phyloP scores from a whole-genome alignment of 768 basidiomycete species.

The Lentinula lateritia region DNA sequence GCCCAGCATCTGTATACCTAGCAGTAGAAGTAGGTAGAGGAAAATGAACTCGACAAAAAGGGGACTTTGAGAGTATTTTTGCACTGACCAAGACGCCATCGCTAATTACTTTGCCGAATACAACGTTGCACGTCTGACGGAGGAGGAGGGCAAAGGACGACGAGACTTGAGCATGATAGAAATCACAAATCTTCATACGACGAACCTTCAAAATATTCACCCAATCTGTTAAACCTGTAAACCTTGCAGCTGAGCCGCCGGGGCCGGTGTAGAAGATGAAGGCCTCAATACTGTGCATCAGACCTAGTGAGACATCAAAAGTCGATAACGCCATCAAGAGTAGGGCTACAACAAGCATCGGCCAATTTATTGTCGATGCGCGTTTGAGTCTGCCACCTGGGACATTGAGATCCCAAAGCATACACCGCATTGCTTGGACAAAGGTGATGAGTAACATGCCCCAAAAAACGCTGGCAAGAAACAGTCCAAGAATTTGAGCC shows the following conservation, averaged over 20 bases:
- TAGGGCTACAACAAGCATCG: slow-evolving; percentile 9
- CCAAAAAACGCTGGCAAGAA: slow-evolving; percentile 1
- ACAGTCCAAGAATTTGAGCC: slow-evolving; percentile 3
- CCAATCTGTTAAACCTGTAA: slow-evolving; percentile 10
- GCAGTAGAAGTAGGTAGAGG: not conserved
- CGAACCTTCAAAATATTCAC: slow-evolving; percentile 10
- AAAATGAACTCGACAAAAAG: not conserved
- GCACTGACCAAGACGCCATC: slow-evolving; percentile 9
- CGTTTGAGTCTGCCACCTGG: not conserved
- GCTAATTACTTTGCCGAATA: slow-evolving; percentile 6
- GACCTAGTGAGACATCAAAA: slow-evolving; percentile 6
- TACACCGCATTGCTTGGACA: not conserved
- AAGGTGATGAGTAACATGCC: slow-evolving; percentile 3
- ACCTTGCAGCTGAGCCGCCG: slow-evolving; percentile 3
- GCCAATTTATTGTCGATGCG: slow-evolving; percentile 8
- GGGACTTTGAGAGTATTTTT: not conserved
- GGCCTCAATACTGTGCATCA: slow-evolving; percentile 11
- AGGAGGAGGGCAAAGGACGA: not conserved
- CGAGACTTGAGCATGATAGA: not conserved
- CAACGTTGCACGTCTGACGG: slow-evolving; percentile 5
- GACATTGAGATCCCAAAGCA: not conserved
- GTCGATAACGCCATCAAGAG: slow-evolving; percentile 7
- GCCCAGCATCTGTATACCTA: slow-evolving; percentile 12
- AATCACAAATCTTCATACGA: not conserved
- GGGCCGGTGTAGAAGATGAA: slow-evolving; percentile 11